These are phyloP conservation scores for Penicillium polonicum DNA, from an alignment of 2,329 filamentous ascomycete genomes.

Conservation along the genomic window DNA sequence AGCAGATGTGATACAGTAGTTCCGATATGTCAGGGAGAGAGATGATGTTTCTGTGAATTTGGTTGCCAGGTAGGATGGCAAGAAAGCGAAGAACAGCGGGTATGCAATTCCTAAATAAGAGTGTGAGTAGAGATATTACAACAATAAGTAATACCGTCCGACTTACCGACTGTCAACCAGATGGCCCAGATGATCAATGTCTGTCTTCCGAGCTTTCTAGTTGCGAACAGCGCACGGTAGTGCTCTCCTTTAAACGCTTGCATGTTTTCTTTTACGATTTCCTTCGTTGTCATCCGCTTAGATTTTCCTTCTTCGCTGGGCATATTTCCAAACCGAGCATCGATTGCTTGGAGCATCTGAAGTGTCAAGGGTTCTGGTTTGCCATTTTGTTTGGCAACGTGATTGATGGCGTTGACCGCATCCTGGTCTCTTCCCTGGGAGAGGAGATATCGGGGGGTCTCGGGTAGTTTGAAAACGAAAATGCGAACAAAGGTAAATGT, in stretches of 20 bases:
- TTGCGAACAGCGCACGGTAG: slow-evolving; percentile 32
- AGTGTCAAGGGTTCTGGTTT: slow-evolving; percentile 32
- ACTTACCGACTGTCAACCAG: slow-evolving; percentile 44
- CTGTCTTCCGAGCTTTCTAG: slow-evolving; percentile 26
- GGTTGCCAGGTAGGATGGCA: slow-evolving; percentile 47
- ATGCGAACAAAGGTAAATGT: slow-evolving; percentile 29
- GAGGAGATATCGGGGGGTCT: slow-evolving; percentile 32
- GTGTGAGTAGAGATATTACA: not conserved
- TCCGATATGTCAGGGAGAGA: slow-evolving; percentile 24
- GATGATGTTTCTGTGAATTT: slow-evolving; percentile 33
- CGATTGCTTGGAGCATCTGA: slow-evolving; percentile 33
- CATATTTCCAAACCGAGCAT: slow-evolving; percentile 17
- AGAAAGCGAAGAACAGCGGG: slow-evolving; percentile 50
- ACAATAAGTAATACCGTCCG: accelerated
- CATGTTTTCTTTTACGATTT: slow-evolving; percentile 32
- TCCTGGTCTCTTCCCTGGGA: slow-evolving; percentile 43
- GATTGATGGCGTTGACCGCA: slow-evolving; percentile 50
- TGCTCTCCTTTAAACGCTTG: slow-evolving; percentile 29
- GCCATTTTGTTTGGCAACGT: slow-evolving; percentile 29
- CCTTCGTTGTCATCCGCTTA: slow-evolving; percentile 21
- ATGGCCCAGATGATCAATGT: slow-evolving; percentile 43
- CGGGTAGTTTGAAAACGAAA: slow-evolving; percentile 31
- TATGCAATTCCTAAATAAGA: slow-evolving; percentile 43
- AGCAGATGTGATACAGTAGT: slow-evolving; percentile 35
- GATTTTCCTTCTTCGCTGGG: not conserved